These are phyloP conservation scores for Pestalotiopsis sp. DNA, from an alignment of 2,329 filamentous ascomycete genomes.

Conservation along the genomic window DNA sequence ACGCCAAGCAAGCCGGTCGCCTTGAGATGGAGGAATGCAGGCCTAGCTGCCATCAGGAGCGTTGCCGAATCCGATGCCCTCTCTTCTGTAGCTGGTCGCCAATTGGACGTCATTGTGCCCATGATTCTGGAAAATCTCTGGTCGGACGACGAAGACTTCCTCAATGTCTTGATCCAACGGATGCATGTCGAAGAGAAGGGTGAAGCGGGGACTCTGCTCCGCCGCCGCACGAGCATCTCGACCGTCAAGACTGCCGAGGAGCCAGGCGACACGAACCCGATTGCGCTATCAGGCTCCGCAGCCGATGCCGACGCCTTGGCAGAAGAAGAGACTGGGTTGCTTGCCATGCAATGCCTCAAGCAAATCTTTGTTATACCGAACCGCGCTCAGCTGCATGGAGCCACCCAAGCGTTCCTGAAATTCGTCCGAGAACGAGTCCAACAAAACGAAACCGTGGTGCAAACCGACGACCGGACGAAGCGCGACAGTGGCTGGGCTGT, in stretches of 20 bases:
- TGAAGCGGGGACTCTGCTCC: conserved; percentile 64
- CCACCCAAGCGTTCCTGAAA: conserved; percentile 72
- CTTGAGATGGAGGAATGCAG: conserved; percentile 76
- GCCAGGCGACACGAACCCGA: conserved; percentile 62
- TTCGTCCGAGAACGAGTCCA: conserved; percentile 69
- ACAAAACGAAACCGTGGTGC: conserved; percentile 57
- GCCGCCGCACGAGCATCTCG: conserved; percentile 76
- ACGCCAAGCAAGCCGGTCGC: conserved; percentile 71
- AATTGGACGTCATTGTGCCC: conserved; percentile 79
- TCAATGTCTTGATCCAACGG: conserved; percentile 69
- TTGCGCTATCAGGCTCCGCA: conserved; percentile 78
- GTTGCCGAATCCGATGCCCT: conserved; percentile 81
- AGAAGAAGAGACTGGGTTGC: conserved; percentile 83
- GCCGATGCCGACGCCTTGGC: conserved; percentile 87
- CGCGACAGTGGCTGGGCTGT: conserved; percentile 75
- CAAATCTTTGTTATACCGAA: conserved; percentile 84
- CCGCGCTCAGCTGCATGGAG: conserved; percentile 76
- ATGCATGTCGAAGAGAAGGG: conserved; percentile 69
- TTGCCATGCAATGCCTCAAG: conserved; percentile 85
- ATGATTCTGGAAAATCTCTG: conserved; percentile 87
- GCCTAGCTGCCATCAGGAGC: conserved; percentile 78
- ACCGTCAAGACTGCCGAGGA: conserved; percentile 76
- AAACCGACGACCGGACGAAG: conserved; percentile 42
- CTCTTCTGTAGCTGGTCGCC: conserved; percentile 72
- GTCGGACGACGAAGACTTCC: conserved; percentile 70